These are phyloP conservation scores for Ophiorrhiza pumila DNA, from an alignment of 257 asterid genomes.

Conservation along the genomic window DNA sequence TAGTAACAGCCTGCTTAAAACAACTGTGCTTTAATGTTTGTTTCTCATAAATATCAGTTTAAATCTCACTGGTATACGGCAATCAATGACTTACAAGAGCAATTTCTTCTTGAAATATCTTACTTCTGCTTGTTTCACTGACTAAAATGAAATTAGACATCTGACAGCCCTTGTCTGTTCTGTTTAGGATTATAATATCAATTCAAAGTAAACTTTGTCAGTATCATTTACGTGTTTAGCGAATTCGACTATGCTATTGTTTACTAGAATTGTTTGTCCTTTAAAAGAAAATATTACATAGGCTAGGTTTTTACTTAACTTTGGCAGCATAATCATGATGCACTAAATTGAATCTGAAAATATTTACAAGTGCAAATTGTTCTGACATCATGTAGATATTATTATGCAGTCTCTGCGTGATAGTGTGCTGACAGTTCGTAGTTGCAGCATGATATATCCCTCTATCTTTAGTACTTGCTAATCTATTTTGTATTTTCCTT, in stretches of 20 bases:
- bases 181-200: neutral
- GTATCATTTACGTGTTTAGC: neutral
- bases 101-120: neutral
- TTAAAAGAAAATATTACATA: neutral
- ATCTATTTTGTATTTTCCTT: slow-evolving; percentile 15
- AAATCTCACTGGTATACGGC: neutral
- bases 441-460: neutral
- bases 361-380: neutral
- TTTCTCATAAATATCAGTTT: slow-evolving; percentile 1
- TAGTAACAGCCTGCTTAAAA: neutral
- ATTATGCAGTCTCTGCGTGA: neutral
- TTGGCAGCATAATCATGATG: neutral
- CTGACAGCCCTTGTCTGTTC: neutral
- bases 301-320: neutral
- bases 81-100: neutral
- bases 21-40: neutral
- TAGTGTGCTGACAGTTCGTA: neutral
- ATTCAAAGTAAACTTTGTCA: neutral
- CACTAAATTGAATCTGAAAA: neutral
- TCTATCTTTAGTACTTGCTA: slow-evolving; percentile 1
- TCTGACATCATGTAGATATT: neutral
- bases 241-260: neutral
- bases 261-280: neutral
- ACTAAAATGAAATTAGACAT: neutral
- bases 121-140: neutral